Evolutionary conservation across 441 rosid genomes (phyloP), one percentile per base, ranked within the genome.

Genomic region (Pelargonium cotyledonis): DNA sequence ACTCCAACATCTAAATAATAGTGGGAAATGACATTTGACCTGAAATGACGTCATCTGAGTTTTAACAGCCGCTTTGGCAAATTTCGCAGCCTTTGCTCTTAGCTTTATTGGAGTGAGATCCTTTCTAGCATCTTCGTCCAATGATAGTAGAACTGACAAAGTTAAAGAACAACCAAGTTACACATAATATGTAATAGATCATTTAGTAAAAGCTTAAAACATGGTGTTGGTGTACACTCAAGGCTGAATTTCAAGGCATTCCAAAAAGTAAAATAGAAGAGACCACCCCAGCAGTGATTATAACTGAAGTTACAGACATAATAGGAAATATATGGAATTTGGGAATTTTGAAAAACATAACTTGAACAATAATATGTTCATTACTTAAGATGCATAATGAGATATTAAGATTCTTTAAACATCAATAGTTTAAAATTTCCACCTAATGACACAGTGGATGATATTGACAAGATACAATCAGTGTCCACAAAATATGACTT

Each of bases 1-100:
- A 23, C 11, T 61, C 60, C 23, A 68, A 68, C 47, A 73, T 51
- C 67, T 67, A 58, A 66, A 66, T 26, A 61, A 62, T 19, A 58
- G 49, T 10, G 63, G 9, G 41, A 9, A 67, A 65, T 62, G 21
- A 61, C 51, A 44, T 53, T 66, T 63, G 69, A 92, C 98, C 99
- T 95, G 88, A 80, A 95, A 95, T 76, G 99, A 86, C 65, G 85
- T 84, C 99, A 92, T 95, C 83, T 92, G 98, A 63, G 88, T 77
- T 88, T 92, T 89, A 80, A 92, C 97, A 67, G 99, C 90, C 74
- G 92, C 89, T 82, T 84, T 89, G 53, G 97, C 97, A 70, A 89
- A 95, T 78, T 92, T 95, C 14, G 96, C 95, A 23, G 98, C 95
- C 87, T 92, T 95, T 65, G 88, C 87, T 81, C 99, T 87, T 80